A percentile compares a stretch with the other conserved stretches of the same genome.
These are phyloP conservation scores for Eustoma russellianum DNA, from an alignment of 257 asterid genomes.

Conservation along the genomic window DNA sequence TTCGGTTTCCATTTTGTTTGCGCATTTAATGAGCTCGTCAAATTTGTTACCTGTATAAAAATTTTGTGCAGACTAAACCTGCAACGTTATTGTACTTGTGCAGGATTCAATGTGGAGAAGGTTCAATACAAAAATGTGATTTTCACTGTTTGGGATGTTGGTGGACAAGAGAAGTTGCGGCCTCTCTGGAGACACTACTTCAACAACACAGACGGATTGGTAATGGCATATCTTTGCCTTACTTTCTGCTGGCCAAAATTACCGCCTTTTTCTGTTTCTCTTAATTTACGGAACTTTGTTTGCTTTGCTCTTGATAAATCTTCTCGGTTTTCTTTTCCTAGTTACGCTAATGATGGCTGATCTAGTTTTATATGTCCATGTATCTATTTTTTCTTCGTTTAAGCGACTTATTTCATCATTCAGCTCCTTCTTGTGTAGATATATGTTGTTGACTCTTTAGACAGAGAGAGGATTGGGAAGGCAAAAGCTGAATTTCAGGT, in stretches of 20 bases:
- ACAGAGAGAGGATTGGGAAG: constrained; percentile 74
- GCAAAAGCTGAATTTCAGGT: constrained; percentile 96
- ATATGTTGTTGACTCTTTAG: constrained; percentile 94
- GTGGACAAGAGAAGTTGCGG: constrained; percentile 90
- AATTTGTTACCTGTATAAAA: not conserved
- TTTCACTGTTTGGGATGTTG: constrained; percentile 98
- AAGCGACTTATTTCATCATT: not conserved
- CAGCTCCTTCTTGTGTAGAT: constrained; percentile 37
- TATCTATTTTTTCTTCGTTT: too few relatives aligned
- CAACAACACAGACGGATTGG: constrained; percentile 92
- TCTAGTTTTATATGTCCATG: too few relatives aligned
- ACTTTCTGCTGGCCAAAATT: not conserved
- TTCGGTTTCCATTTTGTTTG: not conserved
- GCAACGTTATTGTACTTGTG: constrained; percentile 17
- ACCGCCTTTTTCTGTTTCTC: not conserved
- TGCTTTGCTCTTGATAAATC: not conserved
- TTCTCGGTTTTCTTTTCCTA: not conserved
- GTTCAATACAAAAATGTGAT: constrained; percentile 89
- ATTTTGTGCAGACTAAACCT: constrained; percentile 5
- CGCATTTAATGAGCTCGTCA: not conserved
- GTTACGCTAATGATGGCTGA: too few relatives aligned
- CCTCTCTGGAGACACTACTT: constrained; percentile 99
- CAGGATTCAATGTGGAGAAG: constrained; percentile 98
- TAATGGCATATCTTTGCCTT: constrained; percentile 20
- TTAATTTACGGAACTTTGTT: not conserved